phyloP scores from a whole-genome alignment of 2,329 filamentous ascomycete genomes.

The Cladophialophora immunda region DNA sequence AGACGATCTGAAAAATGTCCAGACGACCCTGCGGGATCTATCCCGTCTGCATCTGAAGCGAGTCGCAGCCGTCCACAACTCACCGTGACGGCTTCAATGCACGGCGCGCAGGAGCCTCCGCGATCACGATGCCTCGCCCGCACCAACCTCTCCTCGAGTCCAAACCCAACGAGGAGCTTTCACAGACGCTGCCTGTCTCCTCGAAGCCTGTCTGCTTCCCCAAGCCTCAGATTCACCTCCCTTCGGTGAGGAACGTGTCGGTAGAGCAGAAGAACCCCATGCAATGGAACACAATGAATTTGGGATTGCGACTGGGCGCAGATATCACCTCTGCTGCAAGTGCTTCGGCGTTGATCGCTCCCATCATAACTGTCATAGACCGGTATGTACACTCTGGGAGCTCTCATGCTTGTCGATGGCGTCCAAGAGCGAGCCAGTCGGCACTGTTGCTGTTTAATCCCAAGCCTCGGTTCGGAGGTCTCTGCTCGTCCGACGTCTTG shows the following conservation, averaged over 20 bases:
- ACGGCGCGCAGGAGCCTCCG: conserved; percentile 7
- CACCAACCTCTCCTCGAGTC: conserved; percentile 23
- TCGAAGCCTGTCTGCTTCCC: conserved; percentile 1
- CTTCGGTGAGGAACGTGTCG: conserved; percentile 16
- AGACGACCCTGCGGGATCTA: not conserved
- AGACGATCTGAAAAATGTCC: not conserved
- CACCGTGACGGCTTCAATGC: conserved; percentile 24
- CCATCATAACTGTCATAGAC: conserved; percentile 87
- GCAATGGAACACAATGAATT: conserved; percentile 78
- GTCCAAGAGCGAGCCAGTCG: not conserved
- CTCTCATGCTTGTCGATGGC: not conserved
- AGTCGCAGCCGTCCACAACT: not conserved
- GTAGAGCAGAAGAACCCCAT: conserved; percentile 19
- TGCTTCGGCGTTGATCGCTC: conserved; percentile 80
- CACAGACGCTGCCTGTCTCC: conserved; percentile 6
- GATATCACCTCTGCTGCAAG: conserved; percentile 75
- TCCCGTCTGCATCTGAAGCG: not conserved
- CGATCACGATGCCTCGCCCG: conserved; percentile 3
- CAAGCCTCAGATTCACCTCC: conserved; percentile 18
- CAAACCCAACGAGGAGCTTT: conserved; percentile 15
- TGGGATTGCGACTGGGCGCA: conserved; percentile 71
- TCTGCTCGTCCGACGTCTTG: not conserved
- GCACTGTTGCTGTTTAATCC: not conserved
- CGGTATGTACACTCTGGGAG: conserved; percentile 62
- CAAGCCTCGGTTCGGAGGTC: not conserved